Evolutionary conservation across 768 basidiomycete species (phyloP).

Genomic region (Naganishia vaughanmartiniae): DNA sequence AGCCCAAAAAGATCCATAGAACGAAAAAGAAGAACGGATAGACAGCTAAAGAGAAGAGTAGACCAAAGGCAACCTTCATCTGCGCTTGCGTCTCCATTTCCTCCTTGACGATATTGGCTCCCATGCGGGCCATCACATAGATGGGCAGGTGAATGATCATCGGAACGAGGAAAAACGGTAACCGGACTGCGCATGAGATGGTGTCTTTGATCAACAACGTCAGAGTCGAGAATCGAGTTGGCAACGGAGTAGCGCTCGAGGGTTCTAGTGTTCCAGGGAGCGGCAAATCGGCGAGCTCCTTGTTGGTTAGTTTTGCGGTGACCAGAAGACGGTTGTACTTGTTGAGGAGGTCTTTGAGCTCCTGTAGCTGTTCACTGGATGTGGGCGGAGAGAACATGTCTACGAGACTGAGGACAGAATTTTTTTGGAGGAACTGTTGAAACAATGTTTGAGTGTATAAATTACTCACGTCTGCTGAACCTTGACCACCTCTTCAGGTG

Average conservation of each 20-base stretch:
- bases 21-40: constrained; percentile 82
- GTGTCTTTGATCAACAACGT: constrained; percentile 75
- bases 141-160: constrained; percentile 63
- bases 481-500: constrained; percentile 74
- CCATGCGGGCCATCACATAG: constrained; percentile 74
- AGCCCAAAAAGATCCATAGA: constrained; percentile 79
- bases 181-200: constrained; percentile 64
- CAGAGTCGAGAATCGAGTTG: constrained; percentile 77
- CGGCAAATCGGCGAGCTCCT: constrained; percentile 76
- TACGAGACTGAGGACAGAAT: constrained; percentile 25
- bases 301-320: constrained; percentile 77
- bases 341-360: constrained; percentile 68
- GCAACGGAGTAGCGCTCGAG: constrained; percentile 67
- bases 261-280: constrained; percentile 82
- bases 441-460: background rate
- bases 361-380: constrained; percentile 61
- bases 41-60: constrained; percentile 68
- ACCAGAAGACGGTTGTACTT: constrained; percentile 85
- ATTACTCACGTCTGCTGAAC: constrained; percentile 91
- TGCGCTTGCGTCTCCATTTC: constrained; percentile 96
- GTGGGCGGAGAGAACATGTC: constrained; percentile 56
- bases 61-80: constrained; percentile 86
- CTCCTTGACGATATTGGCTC: constrained; percentile 70
- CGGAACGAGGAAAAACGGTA: constrained; percentile 88
- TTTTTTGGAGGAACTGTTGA: background rate